Evolutionary conservation across 345 rosid species (phyloP), one percentile per base, ranked within the genome.

Genomic region (Gossypium anomalum): DNA sequence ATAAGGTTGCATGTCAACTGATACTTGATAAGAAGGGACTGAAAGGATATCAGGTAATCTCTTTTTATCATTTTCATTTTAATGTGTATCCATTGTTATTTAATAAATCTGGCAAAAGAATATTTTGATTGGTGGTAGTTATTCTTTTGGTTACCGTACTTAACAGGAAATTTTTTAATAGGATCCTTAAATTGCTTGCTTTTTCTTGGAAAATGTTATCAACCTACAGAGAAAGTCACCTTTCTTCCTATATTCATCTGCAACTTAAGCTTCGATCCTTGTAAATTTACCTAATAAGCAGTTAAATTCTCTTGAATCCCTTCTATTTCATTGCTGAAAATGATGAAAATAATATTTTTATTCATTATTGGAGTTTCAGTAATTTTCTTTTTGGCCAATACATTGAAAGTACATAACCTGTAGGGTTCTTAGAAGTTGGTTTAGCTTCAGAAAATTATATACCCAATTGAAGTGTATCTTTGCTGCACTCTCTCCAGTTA

Each of bases 11-110:
- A 70, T 93, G 97, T 83, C 90, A 90, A 77, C 88, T 86, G 93
- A 89, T 95, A 79, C 90, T 95, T 64, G 93, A 93, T 76, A 95
- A 90, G 86, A 93, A 79, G 87, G 97, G 97, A 75, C 77, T 93
- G 82, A 85, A 79, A 78, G 99, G 93, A 74, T 95, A 93, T 88
- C 98, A 95, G 99, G 99, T 92, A 74, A 83, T 67, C 67, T 60
- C 43, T 49, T 45, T 34, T 60, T 51, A 59, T n/a, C 14, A 22
- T 72, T 69, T 22, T 15, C 62, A 43, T 44, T 71, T 45, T 45
- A 44, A 38, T 77, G 34, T 44, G 67, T 34, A 6, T 15, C 64
- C 44, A 22, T 74, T 29, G 57, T 70, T 69, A 44, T 66, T 73
- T 7, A 76, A 62, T 53, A 52, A 44, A 44, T 64, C 25, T 22